Base-by-base conservation (phyloP, 805 yeast genomes). In the Ascoidea asiatica region DNA sequence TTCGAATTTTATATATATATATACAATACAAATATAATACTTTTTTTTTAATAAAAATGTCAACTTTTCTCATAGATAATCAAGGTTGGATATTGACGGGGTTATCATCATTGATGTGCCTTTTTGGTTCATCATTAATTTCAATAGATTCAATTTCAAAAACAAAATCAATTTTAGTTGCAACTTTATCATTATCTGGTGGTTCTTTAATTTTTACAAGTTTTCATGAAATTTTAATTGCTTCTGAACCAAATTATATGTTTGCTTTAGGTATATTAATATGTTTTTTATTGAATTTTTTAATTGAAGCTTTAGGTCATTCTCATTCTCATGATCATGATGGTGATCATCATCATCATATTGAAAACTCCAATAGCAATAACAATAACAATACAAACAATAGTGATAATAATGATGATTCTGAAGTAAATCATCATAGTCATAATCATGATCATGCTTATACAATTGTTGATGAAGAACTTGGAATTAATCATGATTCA, bases 381-480 rank as follows among this genome's bases (percentile, higher is more conserved):
- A 5, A 18, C 29, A 38, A 17, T 21, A 18, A 5, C 42, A 5
- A 22, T 15, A 6, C 18, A 11, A 18, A 42, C 29, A 21, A 15
- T 13, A 18, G 13, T 21, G 41, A 35, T 11, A 11, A 35, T 19
- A 21, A 21, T 13, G 20, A 39, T 6, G 20, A 39, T n/a, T n/a
- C 6, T 11, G 38, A 43, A 21, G 19, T 22, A 13, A 40, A 43
- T 43, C 19, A 42, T 18, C 49, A 50, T 37, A 43, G 39, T 19
- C 46, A 46, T 38, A 40, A 42, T 18, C 46, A 47, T 19, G 43
- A 42, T 20, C 42, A 41, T 39, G 46, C 48, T 38, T 39, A 46
- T 19, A 44, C 46, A 38, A 44, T 33, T 19, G 44, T 33, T 39
- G 52, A 41, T 37, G 46, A 45, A n/a, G 38, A 43, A 7, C 46